These are phyloP conservation scores for Penicillium coprophilum DNA, from an alignment of 495 filamentous ascomycete genomes.

Conservation along the genomic window DNA sequence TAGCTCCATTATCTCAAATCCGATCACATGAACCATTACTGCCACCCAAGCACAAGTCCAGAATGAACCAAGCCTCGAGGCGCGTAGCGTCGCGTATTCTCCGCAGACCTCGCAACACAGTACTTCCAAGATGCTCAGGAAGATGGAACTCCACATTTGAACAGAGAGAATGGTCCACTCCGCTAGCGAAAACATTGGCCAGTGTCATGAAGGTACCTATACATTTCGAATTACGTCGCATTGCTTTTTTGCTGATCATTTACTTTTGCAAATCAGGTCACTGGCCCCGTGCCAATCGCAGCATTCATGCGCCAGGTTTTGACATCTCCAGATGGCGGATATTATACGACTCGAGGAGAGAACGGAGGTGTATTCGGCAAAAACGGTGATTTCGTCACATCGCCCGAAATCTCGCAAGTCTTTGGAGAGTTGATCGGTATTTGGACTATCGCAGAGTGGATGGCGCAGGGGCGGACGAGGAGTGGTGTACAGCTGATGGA, in stretches of 20 bases:
- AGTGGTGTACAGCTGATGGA: conserved; percentile 84
- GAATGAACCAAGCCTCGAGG: conserved; percentile 37
- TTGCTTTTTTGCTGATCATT: not conserved
- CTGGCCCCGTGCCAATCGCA: conserved; percentile 87
- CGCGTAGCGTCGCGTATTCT: conserved; percentile 36
- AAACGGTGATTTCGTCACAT: conserved; percentile 93
- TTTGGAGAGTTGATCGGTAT: conserved; percentile 93
- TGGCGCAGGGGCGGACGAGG: conserved; percentile 73
- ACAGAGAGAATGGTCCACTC: conserved; percentile 77
- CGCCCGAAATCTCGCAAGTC: conserved; percentile 94
- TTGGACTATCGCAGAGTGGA: conserved; percentile 96
- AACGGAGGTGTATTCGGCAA: conserved; percentile 76
- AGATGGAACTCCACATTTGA: conserved; percentile 42
- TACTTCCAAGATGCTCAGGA: conserved; percentile 16
- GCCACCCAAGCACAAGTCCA: not conserved
- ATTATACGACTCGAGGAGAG: conserved; percentile 74
- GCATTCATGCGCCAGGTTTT: conserved; percentile 98
- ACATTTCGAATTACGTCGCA: not conserved
- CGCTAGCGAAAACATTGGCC: conserved; percentile 78
- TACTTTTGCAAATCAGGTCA: conserved; percentile 45
- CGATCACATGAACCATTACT: not conserved
- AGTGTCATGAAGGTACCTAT: conserved; percentile 73
- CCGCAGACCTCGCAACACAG: conserved; percentile 25
- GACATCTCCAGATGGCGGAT: conserved; percentile 85
- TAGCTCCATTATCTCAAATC: too few species aligned